These are phyloP conservation scores for Arthromyces matolae DNA, from an alignment of 768 basidiomycete species.

Conservation along the genomic window DNA sequence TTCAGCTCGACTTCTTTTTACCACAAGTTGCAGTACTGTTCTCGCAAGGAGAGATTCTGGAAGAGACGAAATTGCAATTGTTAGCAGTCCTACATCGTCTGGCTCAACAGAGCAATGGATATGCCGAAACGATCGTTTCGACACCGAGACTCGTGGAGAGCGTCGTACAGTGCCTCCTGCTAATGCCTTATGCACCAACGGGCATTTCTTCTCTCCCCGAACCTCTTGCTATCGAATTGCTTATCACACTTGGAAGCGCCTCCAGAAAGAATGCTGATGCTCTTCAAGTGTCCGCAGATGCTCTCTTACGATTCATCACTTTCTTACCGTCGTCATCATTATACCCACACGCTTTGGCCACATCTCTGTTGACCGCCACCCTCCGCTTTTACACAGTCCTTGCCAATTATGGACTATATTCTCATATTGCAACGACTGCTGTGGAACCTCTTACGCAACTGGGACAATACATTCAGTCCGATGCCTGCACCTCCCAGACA, in stretches of 20 bases:
- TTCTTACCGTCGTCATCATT: slow-evolving; percentile 44
- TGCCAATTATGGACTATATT: slow-evolving; percentile 75
- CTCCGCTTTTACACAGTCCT: slow-evolving; percentile 63
- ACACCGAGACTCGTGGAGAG: slow-evolving; percentile 50
- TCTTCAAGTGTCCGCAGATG: slow-evolving; percentile 54
- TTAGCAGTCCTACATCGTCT: slow-evolving; percentile 58
- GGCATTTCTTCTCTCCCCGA: slow-evolving; percentile 35
- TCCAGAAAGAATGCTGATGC: slow-evolving; percentile 65
- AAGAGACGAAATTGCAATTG: slow-evolving; percentile 51
- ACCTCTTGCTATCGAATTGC: slow-evolving; percentile 51
- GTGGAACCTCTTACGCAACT: slow-evolving; percentile 52
- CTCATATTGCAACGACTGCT: slow-evolving; percentile 65
- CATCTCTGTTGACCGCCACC: slow-evolving; percentile 49
- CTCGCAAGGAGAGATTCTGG: slow-evolving; percentile 39
- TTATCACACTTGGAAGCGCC: slow-evolving; percentile 54
- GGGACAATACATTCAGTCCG: slow-evolving; percentile 40
- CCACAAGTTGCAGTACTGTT: slow-evolving; percentile 44
- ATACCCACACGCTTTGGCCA: slow-evolving; percentile 41
- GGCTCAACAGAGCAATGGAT: slow-evolving; percentile 51
- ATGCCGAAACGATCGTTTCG: slow-evolving; percentile 48
- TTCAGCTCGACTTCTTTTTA: slow-evolving; percentile 40
- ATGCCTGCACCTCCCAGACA: slow-evolving; percentile 29
- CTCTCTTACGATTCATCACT: slow-evolving; percentile 69
- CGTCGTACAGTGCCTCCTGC: slow-evolving; percentile 54
- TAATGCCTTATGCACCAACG: slow-evolving; percentile 44